phyloP scores from a whole-genome alignment of 176 grass and related monocot species.

The Cenchrus americanus region DNA sequence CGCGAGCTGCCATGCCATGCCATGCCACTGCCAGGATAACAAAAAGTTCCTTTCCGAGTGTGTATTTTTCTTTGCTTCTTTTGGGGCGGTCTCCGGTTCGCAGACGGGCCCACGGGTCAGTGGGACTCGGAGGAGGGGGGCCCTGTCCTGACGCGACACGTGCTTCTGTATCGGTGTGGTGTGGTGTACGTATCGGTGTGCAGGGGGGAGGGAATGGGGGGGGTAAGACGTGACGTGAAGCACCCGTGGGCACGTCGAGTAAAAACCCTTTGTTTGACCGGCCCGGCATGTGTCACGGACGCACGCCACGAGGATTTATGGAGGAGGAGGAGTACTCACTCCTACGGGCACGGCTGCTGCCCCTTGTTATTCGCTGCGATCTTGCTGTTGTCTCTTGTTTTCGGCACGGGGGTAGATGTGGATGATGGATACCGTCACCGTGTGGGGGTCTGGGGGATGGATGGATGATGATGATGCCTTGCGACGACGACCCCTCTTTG shows the following conservation, averaged over 20 bases:
- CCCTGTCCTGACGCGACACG: neutral
- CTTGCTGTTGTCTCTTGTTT: neutral
- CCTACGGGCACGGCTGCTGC: no score
- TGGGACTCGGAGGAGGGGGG: no score
- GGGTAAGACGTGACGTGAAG: constrained; percentile 19
- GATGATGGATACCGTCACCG: neutral
- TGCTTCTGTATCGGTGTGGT: neutral
- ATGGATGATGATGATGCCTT: no score
- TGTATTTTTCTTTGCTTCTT: neutral
- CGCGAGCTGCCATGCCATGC: neutral
- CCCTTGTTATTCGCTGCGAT: neutral
- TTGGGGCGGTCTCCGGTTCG: no score
- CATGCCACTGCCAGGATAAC: neutral
- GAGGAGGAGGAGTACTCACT: no score
- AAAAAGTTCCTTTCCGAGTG: neutral
- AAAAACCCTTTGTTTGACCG: neutral
- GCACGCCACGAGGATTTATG: neutral
- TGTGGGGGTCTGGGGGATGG: neutral
- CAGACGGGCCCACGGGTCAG: neutral
- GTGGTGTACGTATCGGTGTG: neutral
- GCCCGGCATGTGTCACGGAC: neutral
- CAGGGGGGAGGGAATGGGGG: neutral
- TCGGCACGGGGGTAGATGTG: neutral
- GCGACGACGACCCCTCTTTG: neutral
- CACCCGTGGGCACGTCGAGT: neutral